phyloP scores from a whole-genome alignment of 2,329 filamentous ascomycete species.

The Fusarium liriodendri region DNA sequence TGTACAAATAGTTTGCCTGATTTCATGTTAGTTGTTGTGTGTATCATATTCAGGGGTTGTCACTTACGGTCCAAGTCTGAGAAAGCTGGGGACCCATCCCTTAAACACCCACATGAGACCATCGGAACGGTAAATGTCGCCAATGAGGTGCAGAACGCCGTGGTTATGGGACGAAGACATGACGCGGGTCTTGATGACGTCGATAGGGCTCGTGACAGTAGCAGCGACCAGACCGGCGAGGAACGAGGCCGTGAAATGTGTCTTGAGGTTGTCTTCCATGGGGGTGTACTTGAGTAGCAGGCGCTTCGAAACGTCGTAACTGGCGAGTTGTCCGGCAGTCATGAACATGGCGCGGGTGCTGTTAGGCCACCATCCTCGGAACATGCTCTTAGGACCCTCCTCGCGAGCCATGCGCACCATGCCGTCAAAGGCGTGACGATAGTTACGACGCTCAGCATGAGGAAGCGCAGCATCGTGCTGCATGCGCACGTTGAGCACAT shows the following conservation, averaged over 20 bases:
- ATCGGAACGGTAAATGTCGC: slow-evolving; percentile 76
- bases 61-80: slow-evolving; percentile 72
- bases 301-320: slow-evolving; percentile 85
- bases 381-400: slow-evolving; percentile 81
- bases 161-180: slow-evolving; percentile 73
- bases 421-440: slow-evolving; percentile 89
- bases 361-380: slow-evolving; percentile 89
- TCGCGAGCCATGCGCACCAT: slow-evolving; percentile 86
- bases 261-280: slow-evolving; percentile 76
- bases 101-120: slow-evolving; percentile 88
- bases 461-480: slow-evolving; percentile 90
- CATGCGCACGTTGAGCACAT: slow-evolving; percentile 98
- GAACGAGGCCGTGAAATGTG: slow-evolving; percentile 83
- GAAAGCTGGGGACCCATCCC: slow-evolving; percentile 85
- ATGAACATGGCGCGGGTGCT: slow-evolving; percentile 84
- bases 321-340: slow-evolving; percentile 86
- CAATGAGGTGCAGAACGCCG: slow-evolving; percentile 69
- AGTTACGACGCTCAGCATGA: slow-evolving; percentile 80
- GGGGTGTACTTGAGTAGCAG: slow-evolving; percentile 74
- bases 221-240: slow-evolving; percentile 86
- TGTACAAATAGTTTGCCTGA: slow-evolving; percentile 83
- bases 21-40: slow-evolving; percentile 18
- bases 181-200: slow-evolving; percentile 89
- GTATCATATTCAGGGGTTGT: background rate
- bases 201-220: slow-evolving; percentile 85